Evolutionary conservation across 805 yeast genomes (phyloP), one percentile per base, ranked within the genome.

Genomic region (Suhomyces xylopsoci): DNA sequence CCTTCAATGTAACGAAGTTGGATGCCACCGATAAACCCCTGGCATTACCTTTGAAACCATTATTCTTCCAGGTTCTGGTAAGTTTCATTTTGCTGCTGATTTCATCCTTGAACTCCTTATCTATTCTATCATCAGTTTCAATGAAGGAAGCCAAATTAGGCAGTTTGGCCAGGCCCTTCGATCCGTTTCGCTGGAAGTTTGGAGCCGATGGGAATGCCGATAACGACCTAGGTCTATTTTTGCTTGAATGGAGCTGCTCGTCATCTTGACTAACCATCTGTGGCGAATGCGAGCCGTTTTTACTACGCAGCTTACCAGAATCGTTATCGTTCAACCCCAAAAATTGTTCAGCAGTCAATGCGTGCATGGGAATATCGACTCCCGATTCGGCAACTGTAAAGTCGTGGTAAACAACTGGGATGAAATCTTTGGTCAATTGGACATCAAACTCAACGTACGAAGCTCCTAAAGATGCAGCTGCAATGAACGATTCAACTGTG

Each of bases 371-470:
- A 48, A 92, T 87, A 71, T 93, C 98, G 48, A 89, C 90, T 15
- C 98, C 98, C 5, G 96, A 85, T 64, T 93, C 98, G 2, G 97
- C 96, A 48, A 93, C 97, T 43, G 90, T 67, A 64, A 93, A 93
- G 66, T 93, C 98, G 68, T 93, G 98, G 64, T 93, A 93, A 26
- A 93, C 88, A 6, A 93, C 98, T 2, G 98, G 97, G 9, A 90
- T 84, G 58, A 78, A 77, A 67, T 93, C 98, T 64, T 91, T 90
- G 14, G 98, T 93, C 59, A 93, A 75, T 66, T 93, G 98, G 45
- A 93, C 98, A 69, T 93, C 98, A 66, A 93, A 93, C 70, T 93
- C 98, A 49, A 93, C 97, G 63, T 93, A 93, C 2, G 96, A 87
- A 1, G 98, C 98, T 41, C 98, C 98, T 58, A 93, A 74, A 2